These are phyloP conservation scores for Paulownia fortunei DNA, from an alignment of 257 asterid genomes.

Conservation along the genomic window DNA sequence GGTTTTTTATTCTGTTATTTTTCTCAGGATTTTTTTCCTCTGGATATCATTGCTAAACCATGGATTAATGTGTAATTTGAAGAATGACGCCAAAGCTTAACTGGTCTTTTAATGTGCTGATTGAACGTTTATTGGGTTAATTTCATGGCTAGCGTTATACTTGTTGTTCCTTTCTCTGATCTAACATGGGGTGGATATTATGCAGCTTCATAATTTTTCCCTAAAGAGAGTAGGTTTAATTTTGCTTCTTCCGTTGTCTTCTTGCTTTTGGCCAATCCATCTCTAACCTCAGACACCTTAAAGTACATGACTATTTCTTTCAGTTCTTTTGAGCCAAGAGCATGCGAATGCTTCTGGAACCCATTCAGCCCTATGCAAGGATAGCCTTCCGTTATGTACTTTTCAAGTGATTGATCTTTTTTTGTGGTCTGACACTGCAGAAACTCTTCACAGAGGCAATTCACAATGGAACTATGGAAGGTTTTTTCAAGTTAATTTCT, in stretches of 20 bases:
- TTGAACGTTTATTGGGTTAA: neutral
- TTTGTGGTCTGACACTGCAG: conserved; percentile 53
- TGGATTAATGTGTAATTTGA: conserved; percentile 16
- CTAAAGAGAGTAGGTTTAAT: too few relatives aligned
- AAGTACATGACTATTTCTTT: neutral
- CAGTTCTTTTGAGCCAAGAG: conserved; percentile 1
- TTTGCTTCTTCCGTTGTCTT: conserved; percentile 5
- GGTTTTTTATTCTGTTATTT: neutral
- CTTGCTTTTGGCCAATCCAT: too few relatives aligned
- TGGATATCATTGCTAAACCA: neutral
- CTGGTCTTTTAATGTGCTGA: too few relatives aligned
- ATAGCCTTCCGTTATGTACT: neutral
- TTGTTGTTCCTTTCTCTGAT: neutral
- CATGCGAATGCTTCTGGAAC: neutral
- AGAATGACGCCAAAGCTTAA: too few relatives aligned
- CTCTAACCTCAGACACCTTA: neutral
- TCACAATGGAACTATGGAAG: conserved; percentile 93
- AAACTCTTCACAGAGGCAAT: conserved; percentile 89
- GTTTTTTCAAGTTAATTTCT: conserved; percentile 90
- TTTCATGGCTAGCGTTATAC: neutral
- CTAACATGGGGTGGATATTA: neutral
- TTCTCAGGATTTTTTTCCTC: neutral
- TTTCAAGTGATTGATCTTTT: conserved; percentile 5
- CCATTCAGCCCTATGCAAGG: neutral
- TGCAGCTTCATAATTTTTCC: neutral